Conservation (phyloP, 2,329 filamentous ascomycete species). For the Fusarium sp. region DNA sequence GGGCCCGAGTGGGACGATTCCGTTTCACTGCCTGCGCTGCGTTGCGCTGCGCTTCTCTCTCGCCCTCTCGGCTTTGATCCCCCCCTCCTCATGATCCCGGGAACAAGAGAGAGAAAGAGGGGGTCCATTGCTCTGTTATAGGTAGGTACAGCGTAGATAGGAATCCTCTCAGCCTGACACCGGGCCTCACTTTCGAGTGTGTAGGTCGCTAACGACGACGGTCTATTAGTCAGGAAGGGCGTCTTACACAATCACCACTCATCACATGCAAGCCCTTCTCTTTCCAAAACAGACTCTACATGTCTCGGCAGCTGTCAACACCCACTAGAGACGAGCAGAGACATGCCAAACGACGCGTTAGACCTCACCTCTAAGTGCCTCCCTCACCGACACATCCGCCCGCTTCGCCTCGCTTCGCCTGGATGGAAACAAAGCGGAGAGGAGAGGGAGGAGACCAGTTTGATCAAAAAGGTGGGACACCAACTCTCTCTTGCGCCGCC, state of each 20-base stretch:
- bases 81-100: conserved; percentile 2
- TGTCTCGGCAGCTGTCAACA: not conserved
- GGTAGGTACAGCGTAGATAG: not conserved
- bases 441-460: not conserved
- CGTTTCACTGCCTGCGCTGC: conserved; percentile 19
- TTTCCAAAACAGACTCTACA: not conserved
- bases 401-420: conserved; percentile 16
- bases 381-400: conserved; percentile 29
- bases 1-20: conserved; percentile 26
- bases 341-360: not conserved
- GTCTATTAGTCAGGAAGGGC: not conserved
- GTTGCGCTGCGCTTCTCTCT: not conserved
- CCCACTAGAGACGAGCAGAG: not conserved
- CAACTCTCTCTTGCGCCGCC: not conserved
- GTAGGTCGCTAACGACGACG: not conserved
- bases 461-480: not conserved
- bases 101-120: not conserved
- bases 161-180: not conserved
- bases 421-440: conserved; percentile 22
- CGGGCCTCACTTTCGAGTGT: not conserved
- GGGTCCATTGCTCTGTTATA: conserved; percentile 5
- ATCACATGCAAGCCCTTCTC: not conserved
- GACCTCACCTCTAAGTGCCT: not conserved
- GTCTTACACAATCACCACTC: not conserved
- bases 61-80: conserved; percentile 2